Base-by-base conservation (phyloP, 352 stramenopile genomes). In the Pythium sukuiense region DNA sequence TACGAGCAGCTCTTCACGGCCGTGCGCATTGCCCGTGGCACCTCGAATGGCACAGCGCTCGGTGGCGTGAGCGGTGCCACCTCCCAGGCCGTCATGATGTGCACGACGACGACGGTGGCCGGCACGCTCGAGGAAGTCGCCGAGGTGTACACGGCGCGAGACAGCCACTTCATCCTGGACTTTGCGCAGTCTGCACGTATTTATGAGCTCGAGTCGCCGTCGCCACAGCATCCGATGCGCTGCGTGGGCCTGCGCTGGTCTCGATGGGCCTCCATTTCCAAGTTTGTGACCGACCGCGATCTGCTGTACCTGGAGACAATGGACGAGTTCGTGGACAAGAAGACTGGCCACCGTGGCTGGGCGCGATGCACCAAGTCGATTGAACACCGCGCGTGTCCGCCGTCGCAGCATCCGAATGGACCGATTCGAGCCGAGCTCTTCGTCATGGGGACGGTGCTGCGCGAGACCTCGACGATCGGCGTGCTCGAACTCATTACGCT, bases 71-170 rank as follows among this genome's bases (percentile, higher is more conserved):
- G 58, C 35, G 70, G 61, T 56, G 58, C 46, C n/a, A 68, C 67
- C 27, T 55, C 62, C 24, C 85, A 82, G 61, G 79, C 78, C n/a
- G 67, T 85, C 55, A 76, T 79, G 73, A 79, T 89, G 73, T 88
- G 78, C 73, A 83, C 82, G 56, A 84, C 73, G 7, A 81, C 71
- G 7, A 65, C 73, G 32, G 68, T 88, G 18, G 75, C 75, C 27
- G 83, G 83, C 24, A 81, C 77, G 33, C 67, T 91, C 16, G 81
- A 91, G 5, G 83, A 89, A 54, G 81, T 91, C 29, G 76, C 83
- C 0, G 69, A 73, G 43, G 73, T 91, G 52, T 89, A 89, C 67
- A 67, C 85, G 41, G 67, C 71, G 57, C 59, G 65, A 59, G 74
- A 77, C 58, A 70, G 62, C 37, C 73, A 63, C 16, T 76, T 85